Evolutionary conservation across 768 basidiomycete species (phyloP).

Genomic region (Roridomyces roridus): DNA sequence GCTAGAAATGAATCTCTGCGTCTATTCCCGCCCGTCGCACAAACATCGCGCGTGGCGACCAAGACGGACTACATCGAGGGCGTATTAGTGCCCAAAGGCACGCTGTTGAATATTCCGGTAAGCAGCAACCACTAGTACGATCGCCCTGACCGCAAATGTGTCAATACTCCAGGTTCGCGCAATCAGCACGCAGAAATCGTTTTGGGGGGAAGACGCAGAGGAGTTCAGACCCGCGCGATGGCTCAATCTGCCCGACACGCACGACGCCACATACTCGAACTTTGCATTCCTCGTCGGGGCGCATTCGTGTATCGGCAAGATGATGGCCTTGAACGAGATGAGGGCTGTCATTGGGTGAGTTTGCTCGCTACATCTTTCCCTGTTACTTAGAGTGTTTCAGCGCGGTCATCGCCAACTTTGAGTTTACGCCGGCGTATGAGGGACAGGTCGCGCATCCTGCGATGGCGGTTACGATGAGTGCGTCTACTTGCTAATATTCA

Average conservation of each 20-base stretch:
- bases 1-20: slow-evolving; percentile 47
- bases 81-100: slow-evolving; percentile 49
- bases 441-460: slow-evolving; percentile 47
- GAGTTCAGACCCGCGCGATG: slow-evolving; percentile 56
- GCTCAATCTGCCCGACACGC: slow-evolving; percentile 44
- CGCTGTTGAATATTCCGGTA: slow-evolving; percentile 47
- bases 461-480: slow-evolving; percentile 56
- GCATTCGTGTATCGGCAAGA: slow-evolving; percentile 54
- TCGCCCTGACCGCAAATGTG: too few species aligned
- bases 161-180: too few species aligned
- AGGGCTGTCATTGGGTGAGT: slow-evolving; percentile 50
- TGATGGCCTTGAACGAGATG: slow-evolving; percentile 56
- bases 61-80: slow-evolving; percentile 49
- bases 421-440: slow-evolving; percentile 49
- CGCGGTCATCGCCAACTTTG: slow-evolving; percentile 47
- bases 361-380: neutral
- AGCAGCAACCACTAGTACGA: too few species aligned
- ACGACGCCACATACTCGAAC: slow-evolving; percentile 42
- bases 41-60: slow-evolving; percentile 43
- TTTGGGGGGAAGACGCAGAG: slow-evolving; percentile 60
- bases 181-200: slow-evolving; percentile 53
- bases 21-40: slow-evolving; percentile 46
- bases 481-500: slow-evolving; percentile 20
- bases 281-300: slow-evolving; percentile 52
- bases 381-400: slow-evolving; percentile 27